Evolutionary conservation across 352 stramenopile species (phyloP).

Genomic region (Phytophthora capsici): DNA sequence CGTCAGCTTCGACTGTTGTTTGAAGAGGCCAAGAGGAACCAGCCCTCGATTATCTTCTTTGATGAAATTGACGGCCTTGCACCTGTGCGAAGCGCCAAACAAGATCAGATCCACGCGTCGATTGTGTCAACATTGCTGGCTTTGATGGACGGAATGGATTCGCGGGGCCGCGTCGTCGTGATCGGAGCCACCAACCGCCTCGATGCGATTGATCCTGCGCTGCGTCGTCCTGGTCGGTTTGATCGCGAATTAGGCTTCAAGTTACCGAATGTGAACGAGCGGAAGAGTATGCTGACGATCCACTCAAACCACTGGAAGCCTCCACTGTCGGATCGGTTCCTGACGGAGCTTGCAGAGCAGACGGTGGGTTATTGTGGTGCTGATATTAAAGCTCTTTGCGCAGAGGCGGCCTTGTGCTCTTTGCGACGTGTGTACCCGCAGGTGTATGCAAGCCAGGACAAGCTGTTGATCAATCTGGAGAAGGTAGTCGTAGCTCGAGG

Average conservation of each 20-base stretch:
- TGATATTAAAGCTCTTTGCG: constrained; percentile 92
- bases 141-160: constrained; percentile 93
- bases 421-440: constrained; percentile 87
- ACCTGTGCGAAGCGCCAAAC: constrained; percentile 91
- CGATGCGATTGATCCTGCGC: constrained; percentile 94
- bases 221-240: constrained; percentile 94
- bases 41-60: constrained; percentile 96
- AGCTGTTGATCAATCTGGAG: constrained; percentile 76
- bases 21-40: constrained; percentile 88
- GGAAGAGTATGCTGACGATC: constrained; percentile 89
- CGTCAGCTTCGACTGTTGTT: constrained; percentile 91
- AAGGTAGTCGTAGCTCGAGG: constrained; percentile 76
- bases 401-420: constrained; percentile 90
- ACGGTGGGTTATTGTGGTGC: constrained; percentile 92
- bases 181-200: constrained; percentile 98
- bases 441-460: constrained; percentile 85
- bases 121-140: constrained; percentile 94
- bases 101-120: constrained; percentile 94
- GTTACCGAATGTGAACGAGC: constrained; percentile 82
- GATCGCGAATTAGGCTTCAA: constrained; percentile 93
- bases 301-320: constrained; percentile 91
- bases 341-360: constrained; percentile 80
- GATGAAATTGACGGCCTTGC: constrained; percentile 95
- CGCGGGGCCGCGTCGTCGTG: constrained; percentile 94
- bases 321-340: constrained; percentile 56